phyloP scores from a whole-genome alignment of 148 eudicot genomes.

The Rhododendron williamsianum region DNA sequence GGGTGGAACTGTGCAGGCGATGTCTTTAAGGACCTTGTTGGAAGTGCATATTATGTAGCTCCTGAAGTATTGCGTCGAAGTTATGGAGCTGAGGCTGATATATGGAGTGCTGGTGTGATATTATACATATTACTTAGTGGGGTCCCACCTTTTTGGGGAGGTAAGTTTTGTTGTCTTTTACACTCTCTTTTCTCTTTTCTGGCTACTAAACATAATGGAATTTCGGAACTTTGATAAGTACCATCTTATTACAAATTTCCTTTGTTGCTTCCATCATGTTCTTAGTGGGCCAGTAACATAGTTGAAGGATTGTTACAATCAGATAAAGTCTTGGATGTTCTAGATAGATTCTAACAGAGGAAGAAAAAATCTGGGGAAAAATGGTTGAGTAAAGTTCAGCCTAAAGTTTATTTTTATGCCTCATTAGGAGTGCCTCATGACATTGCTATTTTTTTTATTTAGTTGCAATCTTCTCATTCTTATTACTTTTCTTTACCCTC shows the following conservation, averaged over 20 bases:
- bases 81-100: conserved; percentile 89
- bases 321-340: neutral
- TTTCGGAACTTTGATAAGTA: neutral
- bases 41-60: conserved; percentile 98
- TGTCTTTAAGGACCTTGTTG: conserved; percentile 82
- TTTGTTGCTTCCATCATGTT: conserved; percentile 1
- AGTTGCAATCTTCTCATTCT: conserved; percentile 5
- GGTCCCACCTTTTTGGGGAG: conserved; percentile 98
- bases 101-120: conserved; percentile 98
- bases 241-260: neutral
- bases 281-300: neutral
- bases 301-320: neutral
- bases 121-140: conserved; percentile 91
- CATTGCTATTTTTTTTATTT: neutral
- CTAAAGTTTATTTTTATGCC: neutral
- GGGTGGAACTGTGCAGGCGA: conserved; percentile 53
- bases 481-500: conserved; percentile 13
- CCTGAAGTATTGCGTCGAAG: conserved; percentile 87
- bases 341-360: neutral
- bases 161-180: conserved; percentile 26
- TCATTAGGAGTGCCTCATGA: neutral
- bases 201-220: neutral
- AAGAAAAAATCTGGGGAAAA: neutral
- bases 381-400: neutral
- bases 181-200: neutral